Evolutionary conservation across 176 grass and related monocot genomes (phyloP).

Genomic region (Otatea glauca): DNA sequence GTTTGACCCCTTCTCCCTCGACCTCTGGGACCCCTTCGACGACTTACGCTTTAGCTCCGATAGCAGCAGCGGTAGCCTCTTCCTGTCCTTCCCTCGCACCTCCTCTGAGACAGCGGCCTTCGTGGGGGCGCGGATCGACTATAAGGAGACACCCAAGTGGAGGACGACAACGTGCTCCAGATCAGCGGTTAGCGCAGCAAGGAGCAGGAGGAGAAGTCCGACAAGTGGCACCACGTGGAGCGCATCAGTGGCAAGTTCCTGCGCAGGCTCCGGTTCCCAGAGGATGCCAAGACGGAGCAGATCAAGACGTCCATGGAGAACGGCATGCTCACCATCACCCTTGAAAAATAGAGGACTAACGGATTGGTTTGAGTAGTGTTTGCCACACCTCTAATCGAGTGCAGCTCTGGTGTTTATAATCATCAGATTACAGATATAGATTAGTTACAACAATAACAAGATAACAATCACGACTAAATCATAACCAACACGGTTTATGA

Average conservation of each 20-base stretch:
- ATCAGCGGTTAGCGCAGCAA: slow-evolving; percentile 56
- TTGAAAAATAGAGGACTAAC: too few relatives aligned
- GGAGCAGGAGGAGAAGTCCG: slow-evolving; percentile 63
- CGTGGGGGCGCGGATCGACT: slow-evolving; percentile 47
- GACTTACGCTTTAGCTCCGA: slow-evolving; percentile 2
- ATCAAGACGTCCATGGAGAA: slow-evolving; percentile 58
- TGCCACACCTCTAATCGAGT: too few relatives aligned
- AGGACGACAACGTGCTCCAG: slow-evolving; percentile 54
- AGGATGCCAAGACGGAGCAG: slow-evolving; percentile 53
- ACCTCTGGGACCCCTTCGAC: slow-evolving; percentile 58
- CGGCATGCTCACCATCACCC: slow-evolving; percentile 62
- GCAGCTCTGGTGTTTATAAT: too few relatives aligned
- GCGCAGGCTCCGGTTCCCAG: slow-evolving; percentile 50
- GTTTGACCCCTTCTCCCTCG: slow-evolving; percentile 58
- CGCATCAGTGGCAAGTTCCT: slow-evolving; percentile 57
- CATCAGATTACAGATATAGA: not conserved
- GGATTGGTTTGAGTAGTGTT: too few relatives aligned
- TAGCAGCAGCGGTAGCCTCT: not conserved
- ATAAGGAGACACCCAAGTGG: slow-evolving; percentile 58
- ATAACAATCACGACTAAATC: too few relatives aligned
- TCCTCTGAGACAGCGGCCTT: slow-evolving; percentile 12
- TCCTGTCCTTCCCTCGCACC: too few relatives aligned
- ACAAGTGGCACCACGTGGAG: slow-evolving; percentile 69
- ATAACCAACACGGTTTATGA: too few relatives aligned
- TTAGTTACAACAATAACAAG: too few relatives aligned